Evolutionary conservation across 2,329 filamentous ascomycete genomes (phyloP).

Genomic region (Calonectria pseudoturangicola): DNA sequence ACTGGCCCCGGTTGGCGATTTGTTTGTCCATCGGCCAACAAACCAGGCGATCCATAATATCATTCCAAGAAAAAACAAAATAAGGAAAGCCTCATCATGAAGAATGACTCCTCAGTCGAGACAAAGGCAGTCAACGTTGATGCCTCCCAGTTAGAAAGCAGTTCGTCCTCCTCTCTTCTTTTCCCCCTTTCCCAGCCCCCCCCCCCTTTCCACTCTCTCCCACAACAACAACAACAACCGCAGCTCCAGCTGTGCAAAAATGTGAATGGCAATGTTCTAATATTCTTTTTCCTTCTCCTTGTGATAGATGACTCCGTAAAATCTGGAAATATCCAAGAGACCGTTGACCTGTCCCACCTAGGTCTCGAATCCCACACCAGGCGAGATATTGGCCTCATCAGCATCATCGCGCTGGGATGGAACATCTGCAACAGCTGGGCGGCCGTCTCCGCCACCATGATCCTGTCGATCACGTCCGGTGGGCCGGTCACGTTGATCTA

Average conservation of each 20-base stretch:
- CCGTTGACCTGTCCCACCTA: conserved; percentile 34
- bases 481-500: conserved; percentile 38
- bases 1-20: not conserved
- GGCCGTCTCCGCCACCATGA: conserved; percentile 49
- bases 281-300: not conserved
- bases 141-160: conserved; percentile 33
- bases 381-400: conserved; percentile 39
- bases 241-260: not conserved
- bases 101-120: conserved; percentile 27
- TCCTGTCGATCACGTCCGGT: conserved; percentile 37
- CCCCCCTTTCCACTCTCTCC: not conserved
- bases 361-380: conserved; percentile 36
- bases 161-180: conserved; percentile 18
- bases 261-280: conserved; percentile 2
- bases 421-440: conserved; percentile 45
- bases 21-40: conserved; percentile 20
- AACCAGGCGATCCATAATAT: conserved; percentile 17
- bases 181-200: not conserved
- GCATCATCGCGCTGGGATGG: conserved; percentile 40
- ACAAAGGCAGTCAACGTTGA: conserved; percentile 29
- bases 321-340: conserved; percentile 31
- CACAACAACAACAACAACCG: not conserved
- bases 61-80: not conserved
- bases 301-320: conserved; percentile 38
- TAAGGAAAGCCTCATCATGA: conserved; percentile 23